These are phyloP conservation scores for Apiotrichum akiyoshidainum DNA, from an alignment of 1,284 basidiomycete genomes.

Conservation along the genomic window DNA sequence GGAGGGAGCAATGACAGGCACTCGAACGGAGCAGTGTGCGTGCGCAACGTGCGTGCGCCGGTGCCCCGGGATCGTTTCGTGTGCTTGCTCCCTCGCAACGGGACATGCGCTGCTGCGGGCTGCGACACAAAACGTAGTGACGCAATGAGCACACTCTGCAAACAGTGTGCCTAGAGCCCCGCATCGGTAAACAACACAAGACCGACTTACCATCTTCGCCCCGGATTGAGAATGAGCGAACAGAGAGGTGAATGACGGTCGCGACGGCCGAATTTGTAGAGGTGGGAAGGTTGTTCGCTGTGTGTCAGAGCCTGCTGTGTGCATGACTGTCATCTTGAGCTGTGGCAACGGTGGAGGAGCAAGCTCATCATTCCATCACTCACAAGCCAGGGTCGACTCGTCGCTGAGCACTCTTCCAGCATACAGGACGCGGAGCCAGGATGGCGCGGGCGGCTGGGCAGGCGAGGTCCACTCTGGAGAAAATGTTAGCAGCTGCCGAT, in stretches of 20 bases:
- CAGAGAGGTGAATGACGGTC: conserved; percentile 76
- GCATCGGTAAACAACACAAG: no score
- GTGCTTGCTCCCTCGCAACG: no score
- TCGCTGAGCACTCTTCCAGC: conserved; percentile 79
- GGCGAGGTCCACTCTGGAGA: conserved; percentile 68
- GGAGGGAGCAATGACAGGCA: no score
- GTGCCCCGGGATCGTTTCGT: no score
- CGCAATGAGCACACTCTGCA: no score
- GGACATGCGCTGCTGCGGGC: no score
- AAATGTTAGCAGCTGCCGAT: not conserved
- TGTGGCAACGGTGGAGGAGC: no score
- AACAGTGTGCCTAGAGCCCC: no score
- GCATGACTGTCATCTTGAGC: no score
- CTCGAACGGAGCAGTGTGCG: no score
- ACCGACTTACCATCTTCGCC: conserved; percentile 38
- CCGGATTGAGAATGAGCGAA: conserved; percentile 59
- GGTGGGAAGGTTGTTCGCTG: conserved; percentile 44
- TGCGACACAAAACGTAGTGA: no score
- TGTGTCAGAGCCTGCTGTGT: not conserved
- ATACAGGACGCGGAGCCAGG: conserved; percentile 71
- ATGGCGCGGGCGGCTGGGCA: conserved; percentile 67
- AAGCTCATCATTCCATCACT: conserved; percentile 38
- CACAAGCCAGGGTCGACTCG: conserved; percentile 70
- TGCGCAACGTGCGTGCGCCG: no score
- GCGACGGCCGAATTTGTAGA: conserved; percentile 49